Conservation (phyloP, 352 stramenopile genomes). For the Globisporangium recalcitrans region DNA sequence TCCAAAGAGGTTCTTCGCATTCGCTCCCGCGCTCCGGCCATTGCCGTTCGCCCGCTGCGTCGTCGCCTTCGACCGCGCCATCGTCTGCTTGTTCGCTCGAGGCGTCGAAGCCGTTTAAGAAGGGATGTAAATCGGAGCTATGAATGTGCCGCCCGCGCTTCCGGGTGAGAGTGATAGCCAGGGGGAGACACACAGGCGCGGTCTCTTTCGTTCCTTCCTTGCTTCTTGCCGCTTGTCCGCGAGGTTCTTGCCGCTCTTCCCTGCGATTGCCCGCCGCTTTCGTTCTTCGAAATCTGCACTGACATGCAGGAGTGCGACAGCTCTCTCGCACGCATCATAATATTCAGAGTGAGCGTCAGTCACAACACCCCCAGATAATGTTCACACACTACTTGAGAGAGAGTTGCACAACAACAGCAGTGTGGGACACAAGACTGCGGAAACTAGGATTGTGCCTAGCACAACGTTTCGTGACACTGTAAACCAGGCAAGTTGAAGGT, state of each 20-base stretch:
- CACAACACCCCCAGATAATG: not conserved
- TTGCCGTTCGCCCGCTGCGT: too few relatives aligned
- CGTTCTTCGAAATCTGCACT: not conserved
- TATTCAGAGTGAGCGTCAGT: constrained; percentile 2
- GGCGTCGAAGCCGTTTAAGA: not conserved
- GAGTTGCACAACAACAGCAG: not conserved
- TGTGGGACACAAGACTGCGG: not conserved
- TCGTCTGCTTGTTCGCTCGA: not conserved
- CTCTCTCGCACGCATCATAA: not conserved
- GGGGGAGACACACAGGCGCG: not conserved
- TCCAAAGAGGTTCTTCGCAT: constrained; percentile 25
- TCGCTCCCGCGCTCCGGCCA: not conserved
- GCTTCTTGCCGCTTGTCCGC: not conserved
- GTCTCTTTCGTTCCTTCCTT: not conserved
- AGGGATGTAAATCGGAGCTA: not conserved
- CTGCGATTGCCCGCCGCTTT: too few relatives aligned
- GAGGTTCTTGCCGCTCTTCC: too few relatives aligned
- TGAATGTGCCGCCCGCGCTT: not conserved
- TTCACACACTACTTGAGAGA: not conserved
- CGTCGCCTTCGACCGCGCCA: constrained; percentile 15
- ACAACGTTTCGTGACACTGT: not conserved
- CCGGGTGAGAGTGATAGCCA: not conserved
- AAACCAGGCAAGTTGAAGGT: constrained; percentile 7
- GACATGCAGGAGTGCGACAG: constrained; percentile 1
- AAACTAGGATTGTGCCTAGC: not conserved